These are phyloP conservation scores for Diaporthe sp. DNA, from an alignment of 2,329 filamentous ascomycete species.

Conservation along the genomic window DNA sequence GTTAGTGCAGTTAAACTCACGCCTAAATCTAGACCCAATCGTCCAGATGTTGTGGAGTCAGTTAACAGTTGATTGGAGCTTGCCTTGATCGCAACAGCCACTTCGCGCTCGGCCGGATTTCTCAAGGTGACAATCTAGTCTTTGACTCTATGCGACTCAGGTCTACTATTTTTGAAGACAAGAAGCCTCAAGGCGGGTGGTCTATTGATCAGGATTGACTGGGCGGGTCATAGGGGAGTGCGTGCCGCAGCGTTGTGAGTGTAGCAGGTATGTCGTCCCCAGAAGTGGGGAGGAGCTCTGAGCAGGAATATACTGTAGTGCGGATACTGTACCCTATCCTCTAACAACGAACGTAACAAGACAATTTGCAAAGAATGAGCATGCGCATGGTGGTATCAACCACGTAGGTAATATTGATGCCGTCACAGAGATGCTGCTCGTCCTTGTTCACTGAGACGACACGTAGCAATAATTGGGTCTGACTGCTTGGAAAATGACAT, in stretches of 20 bases:
- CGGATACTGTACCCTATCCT: background rate
- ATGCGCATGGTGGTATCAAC: background rate
- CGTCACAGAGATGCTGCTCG: background rate
- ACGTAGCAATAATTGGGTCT: background rate
- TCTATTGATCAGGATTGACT: background rate
- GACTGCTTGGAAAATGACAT: background rate
- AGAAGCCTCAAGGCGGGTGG: background rate
- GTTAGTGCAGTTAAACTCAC: background rate
- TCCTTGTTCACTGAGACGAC: background rate
- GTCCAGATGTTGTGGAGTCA: background rate
- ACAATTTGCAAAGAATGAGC: background rate
- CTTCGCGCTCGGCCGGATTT: background rate
- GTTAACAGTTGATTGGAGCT: background rate
- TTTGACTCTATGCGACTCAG: background rate
- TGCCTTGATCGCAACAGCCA: constrained; percentile 5
- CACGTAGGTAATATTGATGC: background rate
- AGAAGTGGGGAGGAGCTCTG: background rate
- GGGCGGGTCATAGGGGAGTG: background rate
- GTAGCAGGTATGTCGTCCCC: background rate
- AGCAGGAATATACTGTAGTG: background rate
- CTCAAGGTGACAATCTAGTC: background rate
- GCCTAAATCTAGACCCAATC: background rate
- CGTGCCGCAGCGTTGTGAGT: background rate
- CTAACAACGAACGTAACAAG: background rate
- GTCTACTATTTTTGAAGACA: background rate